These are phyloP conservation scores for Cotoneaster glaucophyllus DNA, from an alignment of 306 rosid species.

Conservation along the genomic window DNA sequence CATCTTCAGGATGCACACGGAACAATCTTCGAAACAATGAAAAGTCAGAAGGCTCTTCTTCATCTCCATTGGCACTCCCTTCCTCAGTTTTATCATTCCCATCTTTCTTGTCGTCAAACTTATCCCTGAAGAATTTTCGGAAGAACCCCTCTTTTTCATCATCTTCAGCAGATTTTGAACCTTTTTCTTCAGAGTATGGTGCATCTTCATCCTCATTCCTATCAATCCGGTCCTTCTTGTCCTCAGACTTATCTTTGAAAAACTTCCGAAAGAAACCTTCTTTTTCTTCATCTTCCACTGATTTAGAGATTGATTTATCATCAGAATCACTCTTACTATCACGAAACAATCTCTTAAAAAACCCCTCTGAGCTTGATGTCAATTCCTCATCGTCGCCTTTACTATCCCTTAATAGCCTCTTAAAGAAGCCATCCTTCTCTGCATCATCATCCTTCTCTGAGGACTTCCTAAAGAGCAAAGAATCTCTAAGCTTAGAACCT, in stretches of 20 bases:
- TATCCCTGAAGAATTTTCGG: slow-evolving; percentile 64
- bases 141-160: slow-evolving; percentile 91
- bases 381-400: slow-evolving; percentile 77
- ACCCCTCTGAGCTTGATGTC: slow-evolving; percentile 72
- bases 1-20: slow-evolving; percentile 89
- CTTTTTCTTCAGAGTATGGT: slow-evolving; percentile 45
- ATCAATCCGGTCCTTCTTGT: slow-evolving; percentile 56
- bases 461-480: slow-evolving; percentile 65
- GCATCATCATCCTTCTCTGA: slow-evolving; percentile 67
- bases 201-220: slow-evolving; percentile 41
- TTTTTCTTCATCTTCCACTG: slow-evolving; percentile 64
- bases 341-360: slow-evolving; percentile 82
- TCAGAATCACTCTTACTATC: slow-evolving; percentile 74
- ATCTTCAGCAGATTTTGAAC: slow-evolving; percentile 55
- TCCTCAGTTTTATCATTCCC: slow-evolving; percentile 58
- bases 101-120: slow-evolving; percentile 72
- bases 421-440: slow-evolving; percentile 83
- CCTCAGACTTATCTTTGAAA: slow-evolving; percentile 76
- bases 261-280: slow-evolving; percentile 75
- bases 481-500: slow-evolving; percentile 66
- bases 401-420: slow-evolving; percentile 66
- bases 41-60: slow-evolving; percentile 74
- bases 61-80: slow-evolving; percentile 58
- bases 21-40: slow-evolving; percentile 71
- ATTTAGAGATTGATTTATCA: slow-evolving; percentile 41